phyloP scores from a whole-genome alignment of 148 eudicot species.

The Mesembryanthemum crystallinum region DNA sequence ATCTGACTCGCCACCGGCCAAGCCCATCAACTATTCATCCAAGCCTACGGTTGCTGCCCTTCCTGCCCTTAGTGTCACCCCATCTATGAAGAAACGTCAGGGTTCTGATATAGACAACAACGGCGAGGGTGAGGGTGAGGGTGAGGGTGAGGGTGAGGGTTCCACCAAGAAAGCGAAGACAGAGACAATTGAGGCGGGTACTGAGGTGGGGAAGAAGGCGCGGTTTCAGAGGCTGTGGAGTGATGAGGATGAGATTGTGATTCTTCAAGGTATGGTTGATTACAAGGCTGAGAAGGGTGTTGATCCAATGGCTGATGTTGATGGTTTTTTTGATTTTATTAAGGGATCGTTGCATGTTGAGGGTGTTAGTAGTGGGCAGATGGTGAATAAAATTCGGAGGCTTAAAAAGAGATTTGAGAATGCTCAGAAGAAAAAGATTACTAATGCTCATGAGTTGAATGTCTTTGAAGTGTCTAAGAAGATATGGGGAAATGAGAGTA shows the following conservation, averaged over 20 bases:
- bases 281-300: slow-evolving; percentile 24
- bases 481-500: slow-evolving; percentile 36
- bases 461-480: slow-evolving; percentile 38
- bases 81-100: neutral
- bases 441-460: slow-evolving; percentile 35
- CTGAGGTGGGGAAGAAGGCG: slow-evolving; percentile 19
- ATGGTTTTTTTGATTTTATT: slow-evolving; percentile 35
- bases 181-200: too few species aligned
- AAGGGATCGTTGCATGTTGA: slow-evolving; percentile 35
- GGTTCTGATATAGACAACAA: too few species aligned
- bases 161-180: too few species aligned
- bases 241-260: slow-evolving; percentile 48
- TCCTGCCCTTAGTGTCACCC: neutral
- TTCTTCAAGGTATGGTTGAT: slow-evolving; percentile 51
- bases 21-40: slow-evolving; percentile 10
- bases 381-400: slow-evolving; percentile 38
- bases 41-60: neutral
- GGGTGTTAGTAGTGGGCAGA: slow-evolving; percentile 34
- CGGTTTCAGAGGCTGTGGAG: slow-evolving; percentile 53
- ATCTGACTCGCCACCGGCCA: slow-evolving; percentile 6
- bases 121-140: neutral
- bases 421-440: slow-evolving; percentile 21
- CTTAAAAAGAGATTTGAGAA: slow-evolving; percentile 36
- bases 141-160: slow-evolving; percentile 12
- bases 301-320: slow-evolving; percentile 35